Percentiles rank a stretch among this genome's conserved stretches.
These are phyloP conservation scores for Acanthamoeba castellanii DNA, from an alignment of 208 protist species.

Conservation along the genomic window DNA sequence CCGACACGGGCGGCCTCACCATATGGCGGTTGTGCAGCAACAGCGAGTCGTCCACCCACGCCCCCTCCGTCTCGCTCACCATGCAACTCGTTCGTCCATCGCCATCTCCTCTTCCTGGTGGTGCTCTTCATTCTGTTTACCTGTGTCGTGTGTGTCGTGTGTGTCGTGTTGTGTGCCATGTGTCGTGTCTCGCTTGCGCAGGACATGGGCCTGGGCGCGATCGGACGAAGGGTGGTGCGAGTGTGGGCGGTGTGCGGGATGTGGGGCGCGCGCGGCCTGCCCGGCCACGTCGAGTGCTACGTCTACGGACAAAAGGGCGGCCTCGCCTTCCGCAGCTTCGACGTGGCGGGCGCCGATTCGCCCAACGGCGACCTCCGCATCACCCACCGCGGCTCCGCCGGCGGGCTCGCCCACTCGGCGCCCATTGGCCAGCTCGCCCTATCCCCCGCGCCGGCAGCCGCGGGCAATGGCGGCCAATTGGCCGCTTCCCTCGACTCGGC, in stretches of 20 bases:
- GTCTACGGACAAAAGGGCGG: constrained; percentile 16
- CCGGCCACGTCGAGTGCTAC: constrained; percentile 37
- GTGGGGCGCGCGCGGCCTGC: neutral
- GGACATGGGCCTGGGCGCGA: neutral
- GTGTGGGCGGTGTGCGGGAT: neutral
- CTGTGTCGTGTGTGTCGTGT: neutral
- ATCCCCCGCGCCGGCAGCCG: neutral
- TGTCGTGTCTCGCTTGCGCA: neutral
- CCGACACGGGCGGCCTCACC: neutral
- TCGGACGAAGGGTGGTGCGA: neutral
- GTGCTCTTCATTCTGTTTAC: too few species aligned
- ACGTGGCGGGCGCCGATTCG: neutral
- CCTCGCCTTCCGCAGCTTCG: constrained; percentile 27
- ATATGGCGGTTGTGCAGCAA: constrained; percentile 61
- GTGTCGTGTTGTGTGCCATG: neutral
- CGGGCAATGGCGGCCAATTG: neutral
- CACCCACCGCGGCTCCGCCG: neutral
- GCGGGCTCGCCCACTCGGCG: constrained; percentile 4
- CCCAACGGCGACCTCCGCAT: neutral
- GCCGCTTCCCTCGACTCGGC: neutral
- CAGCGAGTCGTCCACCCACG: neutral
- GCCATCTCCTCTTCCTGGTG: neutral
- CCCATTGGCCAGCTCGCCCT: neutral
- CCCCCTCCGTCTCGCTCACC: constrained; percentile 23
- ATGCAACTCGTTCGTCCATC: constrained; percentile 37